Evolutionary conservation across 805 yeast species (phyloP).

Genomic region (Kodamaea kaohsiungensis): DNA sequence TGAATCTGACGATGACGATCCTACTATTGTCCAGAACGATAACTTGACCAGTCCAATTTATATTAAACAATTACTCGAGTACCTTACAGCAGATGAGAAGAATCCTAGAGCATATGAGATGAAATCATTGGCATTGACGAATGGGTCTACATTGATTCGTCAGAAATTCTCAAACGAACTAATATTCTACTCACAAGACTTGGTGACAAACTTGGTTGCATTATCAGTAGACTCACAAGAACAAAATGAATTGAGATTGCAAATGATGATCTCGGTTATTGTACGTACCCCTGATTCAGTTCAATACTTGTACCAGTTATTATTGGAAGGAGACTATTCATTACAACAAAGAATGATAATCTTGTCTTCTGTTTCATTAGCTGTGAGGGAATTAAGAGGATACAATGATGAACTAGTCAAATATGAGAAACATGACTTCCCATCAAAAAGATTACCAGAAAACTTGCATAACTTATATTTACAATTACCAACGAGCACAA

Average conservation of each 20-base stretch:
- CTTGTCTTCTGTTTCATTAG: conserved; percentile 65
- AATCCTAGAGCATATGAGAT: conserved; percentile 50
- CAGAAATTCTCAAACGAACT: conserved; percentile 72
- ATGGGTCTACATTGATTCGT: conserved; percentile 61
- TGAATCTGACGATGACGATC: conserved; percentile 53
- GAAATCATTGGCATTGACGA: conserved; percentile 48
- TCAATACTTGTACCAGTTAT: conserved; percentile 43
- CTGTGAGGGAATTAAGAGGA: conserved; percentile 74
- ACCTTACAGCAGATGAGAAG: conserved; percentile 48
- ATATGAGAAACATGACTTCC: conserved; percentile 26
- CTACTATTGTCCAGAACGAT: conserved; percentile 37
- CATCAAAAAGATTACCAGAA: conserved; percentile 48
- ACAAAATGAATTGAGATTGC: conserved; percentile 68
- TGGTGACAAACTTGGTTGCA: conserved; percentile 53
- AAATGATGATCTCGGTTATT: conserved; percentile 63
- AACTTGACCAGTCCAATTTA: conserved; percentile 59
- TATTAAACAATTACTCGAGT: conserved; percentile 66
- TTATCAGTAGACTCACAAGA: conserved; percentile 57
- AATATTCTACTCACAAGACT: conserved; percentile 52
- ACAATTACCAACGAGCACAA: conserved; percentile 14
- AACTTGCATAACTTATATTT: conserved; percentile 39
- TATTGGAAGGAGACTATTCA: conserved; percentile 75
- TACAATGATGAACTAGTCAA: conserved; percentile 49
- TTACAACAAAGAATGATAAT: conserved; percentile 74
- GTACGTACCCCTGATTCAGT: conserved; percentile 50